phyloP scores from a whole-genome alignment of 2,329 filamentous ascomycete genomes.

The Diaporthe sp. region DNA sequence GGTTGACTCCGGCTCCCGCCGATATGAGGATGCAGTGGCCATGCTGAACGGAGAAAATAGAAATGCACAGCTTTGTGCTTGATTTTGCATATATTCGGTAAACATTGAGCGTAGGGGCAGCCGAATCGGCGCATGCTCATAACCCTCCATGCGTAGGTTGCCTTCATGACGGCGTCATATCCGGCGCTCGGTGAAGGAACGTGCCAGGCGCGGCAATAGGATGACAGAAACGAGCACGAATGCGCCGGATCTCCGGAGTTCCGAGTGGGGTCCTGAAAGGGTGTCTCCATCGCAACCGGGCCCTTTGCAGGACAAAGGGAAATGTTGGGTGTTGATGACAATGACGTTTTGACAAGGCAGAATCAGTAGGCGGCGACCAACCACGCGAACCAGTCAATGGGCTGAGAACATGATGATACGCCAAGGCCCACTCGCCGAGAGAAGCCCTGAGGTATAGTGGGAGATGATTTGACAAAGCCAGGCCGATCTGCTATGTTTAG shows the following conservation, averaged over 20 bases:
- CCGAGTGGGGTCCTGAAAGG: neutral
- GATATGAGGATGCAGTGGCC: neutral
- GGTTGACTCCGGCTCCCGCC: neutral
- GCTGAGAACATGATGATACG: slow-evolving; percentile 10
- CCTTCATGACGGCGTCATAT: neutral
- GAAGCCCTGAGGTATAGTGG: neutral
- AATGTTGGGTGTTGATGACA: neutral
- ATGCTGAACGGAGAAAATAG: neutral
- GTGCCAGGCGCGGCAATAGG: neutral
- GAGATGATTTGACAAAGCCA: neutral
- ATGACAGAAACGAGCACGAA: neutral
- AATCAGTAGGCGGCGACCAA: neutral
- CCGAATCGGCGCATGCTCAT: too few species aligned
- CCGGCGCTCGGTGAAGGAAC: neutral
- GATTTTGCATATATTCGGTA: neutral
- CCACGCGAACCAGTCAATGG: neutral
- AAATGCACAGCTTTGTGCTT: neutral
- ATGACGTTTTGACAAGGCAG: slow-evolving; percentile 15
- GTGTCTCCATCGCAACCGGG: neutral
- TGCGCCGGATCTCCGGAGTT: neutral
- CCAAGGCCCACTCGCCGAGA: neutral
- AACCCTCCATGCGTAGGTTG: neutral
- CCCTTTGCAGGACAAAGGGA: neutral
- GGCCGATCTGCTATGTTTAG: slow-evolving; percentile 8
- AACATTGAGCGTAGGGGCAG: neutral